Evolutionary conservation across 2,329 filamentous ascomycete species (phyloP).

Genomic region (Camillea tinctor): DNA sequence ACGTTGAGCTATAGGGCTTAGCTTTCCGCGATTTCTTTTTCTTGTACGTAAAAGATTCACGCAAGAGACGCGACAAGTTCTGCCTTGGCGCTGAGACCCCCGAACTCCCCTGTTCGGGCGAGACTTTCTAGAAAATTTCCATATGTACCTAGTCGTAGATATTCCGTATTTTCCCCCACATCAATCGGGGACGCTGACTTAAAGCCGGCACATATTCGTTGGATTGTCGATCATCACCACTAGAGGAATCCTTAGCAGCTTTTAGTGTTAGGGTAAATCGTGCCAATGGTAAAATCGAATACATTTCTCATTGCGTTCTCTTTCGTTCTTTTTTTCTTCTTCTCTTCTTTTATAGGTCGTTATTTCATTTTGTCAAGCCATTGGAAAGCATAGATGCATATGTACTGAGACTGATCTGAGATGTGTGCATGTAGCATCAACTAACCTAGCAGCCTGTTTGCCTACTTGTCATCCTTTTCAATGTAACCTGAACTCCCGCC

Average conservation of each 20-base stretch:
- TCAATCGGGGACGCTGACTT: neutral
- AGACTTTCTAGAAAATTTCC: neutral
- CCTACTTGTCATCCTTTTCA: neutral
- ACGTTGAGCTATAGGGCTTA: neutral
- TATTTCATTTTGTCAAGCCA: neutral
- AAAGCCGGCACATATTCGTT: neutral
- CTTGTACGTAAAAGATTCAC: slow-evolving; percentile 2
- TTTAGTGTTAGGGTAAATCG: neutral
- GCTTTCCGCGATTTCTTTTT: neutral
- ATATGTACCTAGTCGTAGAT: neutral
- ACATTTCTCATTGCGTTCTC: neutral
- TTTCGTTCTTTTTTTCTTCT: neutral
- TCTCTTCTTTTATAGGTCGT: neutral
- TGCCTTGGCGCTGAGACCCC: neutral
- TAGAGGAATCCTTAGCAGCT: neutral
- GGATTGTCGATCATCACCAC: neutral
- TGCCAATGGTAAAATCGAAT: neutral
- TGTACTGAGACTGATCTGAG: neutral
- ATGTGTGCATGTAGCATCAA: neutral
- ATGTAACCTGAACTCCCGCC: neutral
- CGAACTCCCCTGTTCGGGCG: neutral
- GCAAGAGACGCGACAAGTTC: neutral
- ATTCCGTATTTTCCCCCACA: neutral
- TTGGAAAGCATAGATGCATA: neutral
- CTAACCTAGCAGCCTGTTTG: too few relatives aligned